Percentiles rank a stretch among this genome's conserved stretches.
Conservation (phyloP, 2,329 filamentous ascomycete genomes). For the Ophiostoma montium region DNA sequence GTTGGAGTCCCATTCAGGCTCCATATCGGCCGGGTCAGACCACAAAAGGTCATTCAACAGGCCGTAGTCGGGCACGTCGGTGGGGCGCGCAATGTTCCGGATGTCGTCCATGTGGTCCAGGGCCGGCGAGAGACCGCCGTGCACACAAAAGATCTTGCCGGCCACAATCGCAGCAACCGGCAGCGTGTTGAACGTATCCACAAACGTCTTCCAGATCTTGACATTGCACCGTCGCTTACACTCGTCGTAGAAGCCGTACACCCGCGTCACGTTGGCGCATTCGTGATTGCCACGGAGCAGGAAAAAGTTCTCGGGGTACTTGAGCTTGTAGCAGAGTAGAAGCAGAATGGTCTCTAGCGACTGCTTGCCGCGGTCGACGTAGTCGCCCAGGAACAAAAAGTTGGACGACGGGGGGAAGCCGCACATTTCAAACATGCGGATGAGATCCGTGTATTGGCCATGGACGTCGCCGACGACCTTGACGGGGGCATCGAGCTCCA, state of each 20-base stretch:
- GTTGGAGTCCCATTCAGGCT: slow-evolving; percentile 94
- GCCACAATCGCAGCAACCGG: slow-evolving; percentile 98
- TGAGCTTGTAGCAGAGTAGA: slow-evolving; percentile 97
- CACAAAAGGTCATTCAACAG: slow-evolving; percentile 94
- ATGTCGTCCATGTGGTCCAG: slow-evolving; percentile 99
- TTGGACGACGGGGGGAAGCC: slow-evolving; percentile 87
- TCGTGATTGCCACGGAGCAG: slow-evolving; percentile 97
- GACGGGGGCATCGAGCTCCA: slow-evolving; percentile 87
- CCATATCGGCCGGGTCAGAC: slow-evolving; percentile 98
- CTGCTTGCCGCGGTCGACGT: slow-evolving; percentile 98
- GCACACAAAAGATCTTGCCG: slow-evolving; percentile 99
- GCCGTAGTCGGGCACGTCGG: slow-evolving; percentile 96
- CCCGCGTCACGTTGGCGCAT: slow-evolving; percentile 96
- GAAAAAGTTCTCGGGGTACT: slow-evolving; percentile 99
- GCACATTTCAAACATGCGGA: slow-evolving; percentile 97
- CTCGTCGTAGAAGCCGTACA: slow-evolving; percentile 99
- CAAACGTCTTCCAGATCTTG: slow-evolving; percentile 99
- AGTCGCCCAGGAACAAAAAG: slow-evolving; percentile 94
- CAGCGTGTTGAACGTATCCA: slow-evolving; percentile 98
- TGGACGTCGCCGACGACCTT: slow-evolving; percentile 98
- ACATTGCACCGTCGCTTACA: slow-evolving; percentile 99
- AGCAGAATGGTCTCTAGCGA: slow-evolving; percentile 97
- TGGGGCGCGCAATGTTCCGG: slow-evolving; percentile 94
- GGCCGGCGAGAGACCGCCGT: slow-evolving; percentile 91
- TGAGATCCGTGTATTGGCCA: slow-evolving; percentile 89